These are phyloP conservation scores for Calonectria henricotiae DNA, from an alignment of 2,329 filamentous ascomycete genomes.

Conservation along the genomic window DNA sequence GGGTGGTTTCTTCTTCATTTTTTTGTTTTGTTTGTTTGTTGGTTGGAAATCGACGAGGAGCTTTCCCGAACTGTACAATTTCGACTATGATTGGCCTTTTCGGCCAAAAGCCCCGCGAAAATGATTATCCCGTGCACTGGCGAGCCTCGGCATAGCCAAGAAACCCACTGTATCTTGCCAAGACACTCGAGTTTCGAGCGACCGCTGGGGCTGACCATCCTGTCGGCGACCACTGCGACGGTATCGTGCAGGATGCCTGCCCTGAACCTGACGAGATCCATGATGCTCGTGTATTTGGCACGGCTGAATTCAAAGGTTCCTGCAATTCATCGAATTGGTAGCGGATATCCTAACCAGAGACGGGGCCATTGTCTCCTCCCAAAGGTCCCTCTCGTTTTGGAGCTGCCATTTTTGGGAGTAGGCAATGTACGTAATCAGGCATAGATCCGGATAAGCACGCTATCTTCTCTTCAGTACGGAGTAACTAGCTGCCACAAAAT, in stretches of 20 bases:
- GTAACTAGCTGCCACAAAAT: conserved; percentile 11
- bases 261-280: background rate
- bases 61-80: conserved; percentile 1
- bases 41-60: background rate
- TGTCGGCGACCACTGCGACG: background rate
- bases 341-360: background rate
- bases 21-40: too few species aligned
- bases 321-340: background rate
- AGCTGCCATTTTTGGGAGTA: conserved; percentile 31
- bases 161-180: background rate
- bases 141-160: background rate
- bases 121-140: background rate
- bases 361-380: conserved; percentile 3
- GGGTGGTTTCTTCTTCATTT: background rate
- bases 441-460: conserved; percentile 23
- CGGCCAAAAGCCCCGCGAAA: background rate
- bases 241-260: background rate
- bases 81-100: background rate
- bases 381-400: conserved; percentile 30
- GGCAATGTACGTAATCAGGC: background rate
- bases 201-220: background rate
- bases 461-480: conserved; percentile 20
- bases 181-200: background rate
- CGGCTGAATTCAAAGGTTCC: conserved; percentile 27
- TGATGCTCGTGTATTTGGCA: background rate